phyloP scores from a whole-genome alignment of 1,284 basidiomycete genomes.

The Apiotrichum montevideense region DNA sequence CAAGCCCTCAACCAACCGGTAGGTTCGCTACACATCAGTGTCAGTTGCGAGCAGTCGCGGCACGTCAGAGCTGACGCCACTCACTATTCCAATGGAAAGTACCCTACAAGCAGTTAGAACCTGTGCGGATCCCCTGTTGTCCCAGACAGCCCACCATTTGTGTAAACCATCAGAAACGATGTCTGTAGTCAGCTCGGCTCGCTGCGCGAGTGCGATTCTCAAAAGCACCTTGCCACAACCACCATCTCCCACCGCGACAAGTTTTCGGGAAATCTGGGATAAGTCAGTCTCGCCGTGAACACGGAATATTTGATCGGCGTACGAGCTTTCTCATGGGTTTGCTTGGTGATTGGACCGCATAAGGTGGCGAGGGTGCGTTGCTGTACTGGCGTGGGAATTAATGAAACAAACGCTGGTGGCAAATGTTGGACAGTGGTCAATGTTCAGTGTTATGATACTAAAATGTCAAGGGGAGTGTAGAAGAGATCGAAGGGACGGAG shows the following conservation, averaged over 20 bases:
- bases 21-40: constrained; percentile 59
- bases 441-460: too few species aligned
- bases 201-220: not conserved
- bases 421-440: too few species aligned
- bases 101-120: constrained; percentile 22
- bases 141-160: constrained; percentile 30
- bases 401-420: too few species aligned
- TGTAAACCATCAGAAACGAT: constrained; percentile 52
- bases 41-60: not conserved
- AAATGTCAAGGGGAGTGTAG: too few species aligned
- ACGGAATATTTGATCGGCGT: too few species aligned
- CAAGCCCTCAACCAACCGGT: constrained; percentile 51
- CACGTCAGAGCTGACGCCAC: constrained; percentile 1
- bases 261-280: constrained; percentile 47
- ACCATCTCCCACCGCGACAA: constrained; percentile 85
- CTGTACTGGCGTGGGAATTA: too few species aligned
- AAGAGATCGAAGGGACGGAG: too few species aligned
- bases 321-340: too few species aligned
- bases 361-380: too few species aligned
- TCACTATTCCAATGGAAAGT: constrained; percentile 41
- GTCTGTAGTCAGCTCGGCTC: constrained; percentile 55
- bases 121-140: not conserved
- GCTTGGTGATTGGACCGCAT: too few species aligned
- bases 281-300: not conserved
- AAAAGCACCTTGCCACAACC: constrained; percentile 63